Evolutionary conservation across 1,139 yeast species (phyloP), one percentile per base, ranked within the genome.

Genomic region (Pichia sp.): DNA sequence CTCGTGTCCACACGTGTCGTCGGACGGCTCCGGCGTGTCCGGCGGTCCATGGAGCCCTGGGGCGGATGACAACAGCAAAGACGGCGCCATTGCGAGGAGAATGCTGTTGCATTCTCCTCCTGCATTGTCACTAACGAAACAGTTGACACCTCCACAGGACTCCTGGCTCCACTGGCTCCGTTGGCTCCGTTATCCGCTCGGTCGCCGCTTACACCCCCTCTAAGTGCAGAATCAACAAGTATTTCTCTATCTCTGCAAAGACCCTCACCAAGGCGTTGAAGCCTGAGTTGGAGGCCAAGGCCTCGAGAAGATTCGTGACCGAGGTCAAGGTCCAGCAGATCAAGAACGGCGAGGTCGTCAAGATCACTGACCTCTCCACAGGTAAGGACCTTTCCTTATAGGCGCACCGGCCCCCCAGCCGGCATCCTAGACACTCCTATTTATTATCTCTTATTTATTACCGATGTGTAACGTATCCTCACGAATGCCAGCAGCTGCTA

Each of bases 171-270:
- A n/a, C n/a, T 9, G 9, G 28, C 28, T 25, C 28, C 28, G 28
- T 25, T n/a, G n/a, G 28, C 28, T 9, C 9, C 8, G 18, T 16
- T 10, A 31, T 18, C 18, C 18, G 36, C 36, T 7, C 9, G 9
- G 37, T 8, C 37, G 18, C 13, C 37, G 5, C 18, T 9, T 16
- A 13, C 8, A 16, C 18, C 37, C 37, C 9, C 18, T 46, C 44
- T 58, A 79, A 84, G 12, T 37, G 22, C 62, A 83, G 46, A 43
- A 43, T 86, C 77, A 88, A 88, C 87, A 87, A 85, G 73, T 93
- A 93, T 74, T 78, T 91, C 72, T 82, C 96, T 63, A 80, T 93
- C 68, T 88, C 96, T 64, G 96, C 97, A 69, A 84, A 83, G 70
- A 81, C 96, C 58, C 80, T 89, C 67, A 90, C 98, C 77, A 78